Conservation (phyloP, 176 grass and related monocot genomes). For the Aegilops bicornis region DNA sequence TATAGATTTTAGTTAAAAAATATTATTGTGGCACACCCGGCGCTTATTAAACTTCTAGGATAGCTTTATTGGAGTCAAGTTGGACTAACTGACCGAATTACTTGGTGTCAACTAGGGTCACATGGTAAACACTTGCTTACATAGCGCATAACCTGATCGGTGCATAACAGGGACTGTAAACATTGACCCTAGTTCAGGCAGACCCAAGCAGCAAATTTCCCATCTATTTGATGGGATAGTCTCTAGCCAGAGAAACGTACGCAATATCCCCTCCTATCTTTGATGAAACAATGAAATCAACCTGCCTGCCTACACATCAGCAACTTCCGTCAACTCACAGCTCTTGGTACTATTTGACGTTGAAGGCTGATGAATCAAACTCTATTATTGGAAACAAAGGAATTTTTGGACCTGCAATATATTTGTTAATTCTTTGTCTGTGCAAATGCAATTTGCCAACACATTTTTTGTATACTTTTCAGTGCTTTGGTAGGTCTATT, state of each 20-base stretch:
- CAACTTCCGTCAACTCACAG: not conserved
- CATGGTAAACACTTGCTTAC: too few relatives aligned
- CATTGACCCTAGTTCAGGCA: too few relatives aligned
- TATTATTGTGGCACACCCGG: not conserved
- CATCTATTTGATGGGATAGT: not conserved
- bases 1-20: not conserved
- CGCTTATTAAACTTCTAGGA: not conserved
- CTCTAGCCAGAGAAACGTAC: not conserved
- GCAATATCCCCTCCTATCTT: not conserved
- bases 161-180: too few relatives aligned
- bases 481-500: conserved; percentile 97
- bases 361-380: not conserved
- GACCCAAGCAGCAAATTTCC: too few relatives aligned
- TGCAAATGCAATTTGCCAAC: conserved; percentile 18
- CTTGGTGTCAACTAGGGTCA: too few relatives aligned
- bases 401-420: not conserved
- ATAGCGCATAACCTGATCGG: too few relatives aligned
- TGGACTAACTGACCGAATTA: too few relatives aligned
- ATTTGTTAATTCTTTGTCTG: not conserved
- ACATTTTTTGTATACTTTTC: conserved; percentile 28
- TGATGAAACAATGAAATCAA: not conserved
- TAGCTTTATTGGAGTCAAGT: not conserved
- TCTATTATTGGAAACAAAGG: not conserved
- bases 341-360: not conserved
- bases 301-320: not conserved